Conservation (phyloP, 192 early-diverging fungal genomes). For the Rhizoclosmatium globosum region DNA sequence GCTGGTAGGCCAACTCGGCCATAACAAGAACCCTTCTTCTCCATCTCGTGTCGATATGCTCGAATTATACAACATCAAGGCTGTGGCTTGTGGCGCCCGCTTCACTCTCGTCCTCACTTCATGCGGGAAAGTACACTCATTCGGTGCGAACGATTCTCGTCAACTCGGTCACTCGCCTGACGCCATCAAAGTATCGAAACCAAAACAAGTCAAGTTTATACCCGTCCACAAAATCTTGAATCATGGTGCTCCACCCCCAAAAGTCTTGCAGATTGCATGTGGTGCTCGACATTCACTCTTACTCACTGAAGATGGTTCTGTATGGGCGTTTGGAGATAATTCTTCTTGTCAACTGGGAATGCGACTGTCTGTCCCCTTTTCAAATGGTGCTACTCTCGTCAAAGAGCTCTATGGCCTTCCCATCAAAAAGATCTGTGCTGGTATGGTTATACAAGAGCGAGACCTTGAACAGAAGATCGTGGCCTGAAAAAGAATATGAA, state of each 20-base stretch:
- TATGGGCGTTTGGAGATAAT: constrained; percentile 31
- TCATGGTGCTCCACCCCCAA: not conserved
- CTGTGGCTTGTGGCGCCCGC: constrained; percentile 9
- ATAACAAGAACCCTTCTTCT: not conserved
- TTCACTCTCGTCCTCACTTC: constrained; percentile 25
- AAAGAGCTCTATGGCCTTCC: not conserved
- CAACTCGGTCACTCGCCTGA: constrained; percentile 29
- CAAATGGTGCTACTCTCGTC: not conserved
- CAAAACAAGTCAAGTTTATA: constrained; percentile 16
- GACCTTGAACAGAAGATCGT: not conserved
- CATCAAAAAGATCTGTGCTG: constrained; percentile 6
- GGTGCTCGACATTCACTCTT: constrained; percentile 20
- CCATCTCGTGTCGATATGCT: constrained; percentile 20
- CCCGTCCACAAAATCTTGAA: not conserved
- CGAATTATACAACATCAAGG: constrained; percentile 18
- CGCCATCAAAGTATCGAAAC: not conserved
- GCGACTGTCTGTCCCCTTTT: not conserved
- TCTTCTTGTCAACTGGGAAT: constrained; percentile 4
- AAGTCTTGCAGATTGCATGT: not conserved
- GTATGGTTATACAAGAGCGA: not conserved
- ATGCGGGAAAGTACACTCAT: constrained; percentile 22
- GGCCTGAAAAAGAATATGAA: no score
- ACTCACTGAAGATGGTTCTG: not conserved
- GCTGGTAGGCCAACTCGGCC: constrained; percentile 18
- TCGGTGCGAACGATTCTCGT: constrained; percentile 7